A percentile compares a stretch with the other conserved stretches of the same genome.
Evolutionary conservation across 129 eudicot species (phyloP).

Genomic region (Chrysanthemum seticuspe): DNA sequence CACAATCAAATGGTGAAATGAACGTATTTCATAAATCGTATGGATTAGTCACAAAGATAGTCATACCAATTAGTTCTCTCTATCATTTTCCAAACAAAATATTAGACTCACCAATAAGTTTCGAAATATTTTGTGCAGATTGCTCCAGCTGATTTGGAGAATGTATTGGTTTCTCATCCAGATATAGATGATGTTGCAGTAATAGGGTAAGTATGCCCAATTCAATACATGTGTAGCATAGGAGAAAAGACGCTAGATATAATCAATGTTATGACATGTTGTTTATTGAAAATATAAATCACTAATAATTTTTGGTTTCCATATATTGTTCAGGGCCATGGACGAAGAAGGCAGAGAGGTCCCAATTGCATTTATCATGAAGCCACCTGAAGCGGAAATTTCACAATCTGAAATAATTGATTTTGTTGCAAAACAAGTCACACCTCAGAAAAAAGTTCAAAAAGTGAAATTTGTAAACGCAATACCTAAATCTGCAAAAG

Average conservation of each 20-base stretch:
- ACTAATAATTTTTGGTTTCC: neutral
- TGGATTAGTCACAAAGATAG: too few species aligned
- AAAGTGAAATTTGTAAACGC: neutral
- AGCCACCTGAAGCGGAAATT: constrained; percentile 40
- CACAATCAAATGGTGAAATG: too few species aligned
- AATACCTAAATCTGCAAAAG: neutral
- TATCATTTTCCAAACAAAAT: too few species aligned
- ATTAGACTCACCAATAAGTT: neutral
- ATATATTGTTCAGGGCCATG: neutral
- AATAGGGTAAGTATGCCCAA: constrained; percentile 4
- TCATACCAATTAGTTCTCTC: too few species aligned
- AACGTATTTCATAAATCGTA: too few species aligned
- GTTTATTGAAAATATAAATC: neutral
- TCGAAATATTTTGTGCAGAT: neutral
- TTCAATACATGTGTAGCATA: neutral
- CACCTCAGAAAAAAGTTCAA: neutral
- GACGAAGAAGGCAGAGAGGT: constrained; percentile 92
- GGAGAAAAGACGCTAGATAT: neutral
- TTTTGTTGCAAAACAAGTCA: constrained; percentile 63
- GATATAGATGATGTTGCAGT: constrained; percentile 1
- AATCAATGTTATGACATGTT: neutral
- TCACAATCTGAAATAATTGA: constrained; percentile 46
- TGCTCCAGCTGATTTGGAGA: constrained; percentile 5
- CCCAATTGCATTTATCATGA: constrained; percentile 82
- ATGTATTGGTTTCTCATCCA: constrained; percentile 10